These are phyloP conservation scores for Leucogyrophana mollusca DNA, from an alignment of 768 basidiomycete species.

Conservation along the genomic window DNA sequence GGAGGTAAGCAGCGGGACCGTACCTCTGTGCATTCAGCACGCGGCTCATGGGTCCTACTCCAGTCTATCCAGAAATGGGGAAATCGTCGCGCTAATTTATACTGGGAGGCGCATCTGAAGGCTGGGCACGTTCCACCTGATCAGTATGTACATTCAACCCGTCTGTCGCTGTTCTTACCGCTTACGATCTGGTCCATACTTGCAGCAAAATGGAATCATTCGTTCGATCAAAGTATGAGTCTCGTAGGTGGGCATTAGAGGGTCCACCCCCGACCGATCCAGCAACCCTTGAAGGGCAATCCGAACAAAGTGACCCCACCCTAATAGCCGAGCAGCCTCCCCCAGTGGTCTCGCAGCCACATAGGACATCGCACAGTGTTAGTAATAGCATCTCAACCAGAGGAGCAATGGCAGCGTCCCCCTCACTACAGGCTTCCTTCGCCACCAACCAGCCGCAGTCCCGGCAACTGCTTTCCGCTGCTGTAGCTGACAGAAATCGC, in stretches of 20 bases:
- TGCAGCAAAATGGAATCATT: constrained; percentile 97
- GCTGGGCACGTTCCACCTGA: constrained; percentile 90
- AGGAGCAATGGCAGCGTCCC: constrained; percentile 24
- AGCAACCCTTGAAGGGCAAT: constrained; percentile 58
- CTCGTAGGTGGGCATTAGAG: constrained; percentile 89
- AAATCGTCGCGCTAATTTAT: constrained; percentile 86
- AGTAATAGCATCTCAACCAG: constrained; percentile 19
- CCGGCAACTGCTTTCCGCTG: constrained; percentile 24
- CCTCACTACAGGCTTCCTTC: constrained; percentile 24
- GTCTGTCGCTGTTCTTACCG: not conserved
- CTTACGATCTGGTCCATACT: not conserved
- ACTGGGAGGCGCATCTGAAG: constrained; percentile 97
- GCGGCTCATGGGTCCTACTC: not conserved
- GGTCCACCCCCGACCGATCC: constrained; percentile 84
- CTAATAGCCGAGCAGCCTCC: constrained; percentile 6
- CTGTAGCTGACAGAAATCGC: constrained; percentile 37
- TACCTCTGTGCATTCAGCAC: not conserved
- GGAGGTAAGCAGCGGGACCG: constrained; percentile 65
- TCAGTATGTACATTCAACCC: constrained; percentile 60
- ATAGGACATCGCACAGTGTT: constrained; percentile 10
- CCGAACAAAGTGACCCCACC: constrained; percentile 7
- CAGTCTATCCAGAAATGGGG: constrained; percentile 93
- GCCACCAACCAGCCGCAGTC: constrained; percentile 30
- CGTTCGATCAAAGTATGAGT: constrained; percentile 96
- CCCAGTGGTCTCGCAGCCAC: too few relatives aligned